Evolutionary conservation across 2,329 filamentous ascomycete genomes (phyloP), one percentile per base, ranked within the genome.

Genomic region (Metarhizium anisopliae): DNA sequence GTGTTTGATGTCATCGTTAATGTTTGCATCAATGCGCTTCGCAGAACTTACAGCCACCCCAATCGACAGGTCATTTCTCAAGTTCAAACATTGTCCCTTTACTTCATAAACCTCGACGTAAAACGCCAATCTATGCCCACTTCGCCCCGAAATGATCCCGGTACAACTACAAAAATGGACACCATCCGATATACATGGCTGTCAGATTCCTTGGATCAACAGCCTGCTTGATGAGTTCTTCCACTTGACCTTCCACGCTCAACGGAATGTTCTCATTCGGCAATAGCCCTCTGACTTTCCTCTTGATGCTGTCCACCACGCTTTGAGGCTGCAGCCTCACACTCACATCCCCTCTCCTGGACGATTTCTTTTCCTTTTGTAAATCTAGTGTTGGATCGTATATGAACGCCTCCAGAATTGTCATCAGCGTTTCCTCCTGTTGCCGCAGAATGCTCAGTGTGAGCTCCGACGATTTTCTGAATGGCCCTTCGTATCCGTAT

Each of bases 101-200:
- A n/a, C n/a, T n/a, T n/a, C n/a, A n/a, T n/a, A 11, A 49, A 2
- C 18, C 16, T 20, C 11, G 7, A 30, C 13, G 25, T 30, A 3
- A 30, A 49, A 49, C 45, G 45, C 45, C 25, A 45, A 30, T 30
- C 45, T 16, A 49, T 45, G 45, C 47, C 40, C 29, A 14, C 14
- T 11, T 18, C 40, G 14, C 13, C 40, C 40, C 40, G 3, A 20
- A 11, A 6, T 6, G 6, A 16, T 6, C 16, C 3, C 18, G 7
- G 6, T 45, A 18, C 8, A 20, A 20, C 56, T 68, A 83, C 63
- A 84, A 67, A 63, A 84, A 84, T 25, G 81, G 77, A 66, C 80
- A 82, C 93, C 93, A 97, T 20, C 94, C 94, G 72, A 97, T 96
- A 72, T 97, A 99, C 95, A 99, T 99, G 43, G 85, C 83, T 18